Conservation (phyloP, 106 monocot genomes). For the Ottelia alismoides region DNA sequence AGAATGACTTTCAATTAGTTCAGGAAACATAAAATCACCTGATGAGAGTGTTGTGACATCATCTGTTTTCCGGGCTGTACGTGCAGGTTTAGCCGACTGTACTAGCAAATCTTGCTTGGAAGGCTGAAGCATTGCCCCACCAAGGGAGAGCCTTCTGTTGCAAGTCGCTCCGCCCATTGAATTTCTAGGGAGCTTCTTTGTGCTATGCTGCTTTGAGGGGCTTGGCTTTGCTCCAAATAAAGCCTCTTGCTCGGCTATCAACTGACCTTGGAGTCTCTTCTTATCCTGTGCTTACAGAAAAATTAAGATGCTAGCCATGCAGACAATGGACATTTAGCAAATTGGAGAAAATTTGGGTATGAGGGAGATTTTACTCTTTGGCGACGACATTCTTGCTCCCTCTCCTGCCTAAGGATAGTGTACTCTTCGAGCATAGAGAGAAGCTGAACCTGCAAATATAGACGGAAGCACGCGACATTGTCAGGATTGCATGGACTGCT, state of each 20-base stretch:
- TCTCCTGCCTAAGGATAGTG: constrained; percentile 42
- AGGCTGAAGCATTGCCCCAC: constrained; percentile 23
- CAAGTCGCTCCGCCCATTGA: constrained; percentile 28
- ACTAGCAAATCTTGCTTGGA: constrained; percentile 15
- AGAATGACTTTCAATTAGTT: not conserved
- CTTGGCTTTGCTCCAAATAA: constrained; percentile 68
- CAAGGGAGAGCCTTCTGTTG: constrained; percentile 44
- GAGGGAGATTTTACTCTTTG: constrained; percentile 22
- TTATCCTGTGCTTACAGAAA: constrained; percentile 29
- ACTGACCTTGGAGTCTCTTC: constrained; percentile 57
- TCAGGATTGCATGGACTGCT: not conserved
- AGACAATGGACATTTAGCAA: too few species aligned
- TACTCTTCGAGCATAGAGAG: constrained; percentile 69
- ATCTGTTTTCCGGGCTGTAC: constrained; percentile 33
- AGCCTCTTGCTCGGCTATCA: constrained; percentile 64
- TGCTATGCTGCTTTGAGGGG: constrained; percentile 41
- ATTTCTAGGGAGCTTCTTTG: constrained; percentile 41
- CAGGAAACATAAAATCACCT: constrained; percentile 1
- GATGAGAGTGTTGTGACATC: constrained; percentile 30
- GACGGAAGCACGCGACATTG: not conserved
- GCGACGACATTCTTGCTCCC: constrained; percentile 45
- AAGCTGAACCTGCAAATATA: constrained; percentile 27
- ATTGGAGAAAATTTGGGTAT: not conserved
- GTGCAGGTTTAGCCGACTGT: constrained; percentile 14
- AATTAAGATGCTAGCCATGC: not conserved